Evolutionary conservation across 1,284 basidiomycete species (phyloP), one percentile per base, ranked within the genome.

Genomic region (Ustilago xerochloae): DNA sequence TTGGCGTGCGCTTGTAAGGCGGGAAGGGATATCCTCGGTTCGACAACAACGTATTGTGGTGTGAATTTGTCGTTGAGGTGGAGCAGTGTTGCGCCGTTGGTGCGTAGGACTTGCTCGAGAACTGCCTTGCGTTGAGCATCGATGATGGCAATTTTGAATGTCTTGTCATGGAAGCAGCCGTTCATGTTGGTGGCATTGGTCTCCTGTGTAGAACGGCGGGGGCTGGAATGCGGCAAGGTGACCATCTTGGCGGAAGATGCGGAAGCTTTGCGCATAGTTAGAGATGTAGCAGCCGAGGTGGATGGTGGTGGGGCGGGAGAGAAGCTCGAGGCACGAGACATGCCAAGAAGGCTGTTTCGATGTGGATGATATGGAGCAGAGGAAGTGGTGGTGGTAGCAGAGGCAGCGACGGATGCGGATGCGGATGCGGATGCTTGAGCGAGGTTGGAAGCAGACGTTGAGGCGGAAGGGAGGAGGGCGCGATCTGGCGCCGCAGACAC

Each of bases 281-380:
- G 32, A 20, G 56, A 16, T 20, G 60, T 13, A 29, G 39, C 18
- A 29, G 48, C 29, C 33, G 51, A 29, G 9, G 54, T 33, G 28
- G 53, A 50, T 32, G 38, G 43, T 36, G 56, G 36, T 24, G 56
- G 59, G 41, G 56, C 64, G 35, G 64, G 57, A 15, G 70, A 73
- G 61, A 73, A 73, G 61, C 70, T 73, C 36, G 64, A 60, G 20
- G 70, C 70, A 28, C 70, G 70, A 43, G 70, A 73, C 64, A 73
- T 73, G 53, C 61, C 61, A 18, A 73, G 58, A 10, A 73, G 57
- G 46, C 70, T 58, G 18, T 52, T 61, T 18, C 61, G 48, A 22
- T 61, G 62, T 12, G 58, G 22, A 18, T 33, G 56, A 28, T 24
- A n/a, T 4, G 67, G 53, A 22, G 62, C 36, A 7, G 57, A 33